A percentile compares a stretch with the other conserved stretches of the same genome.
Evolutionary conservation across 2,329 filamentous ascomycete species (phyloP).

Genomic region (Gnomoniopsis smithogilvyi): DNA sequence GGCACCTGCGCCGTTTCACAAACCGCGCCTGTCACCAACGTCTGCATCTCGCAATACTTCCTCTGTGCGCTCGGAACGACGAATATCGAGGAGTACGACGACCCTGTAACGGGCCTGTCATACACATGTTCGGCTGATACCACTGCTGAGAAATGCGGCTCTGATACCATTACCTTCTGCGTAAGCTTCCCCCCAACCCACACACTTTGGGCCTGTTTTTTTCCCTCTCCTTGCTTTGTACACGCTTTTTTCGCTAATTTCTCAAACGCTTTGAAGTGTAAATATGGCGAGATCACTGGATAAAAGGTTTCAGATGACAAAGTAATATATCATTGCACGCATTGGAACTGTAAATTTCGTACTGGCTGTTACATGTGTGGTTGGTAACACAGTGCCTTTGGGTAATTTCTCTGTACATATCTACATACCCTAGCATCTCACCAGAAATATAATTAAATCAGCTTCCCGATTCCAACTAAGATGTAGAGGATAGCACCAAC

Average conservation of each 20-base stretch:
- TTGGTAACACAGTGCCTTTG: too few species aligned
- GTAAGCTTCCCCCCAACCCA: neutral
- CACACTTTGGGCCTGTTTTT: neutral
- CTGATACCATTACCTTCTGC: conserved; percentile 4
- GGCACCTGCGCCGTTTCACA: conserved; percentile 6
- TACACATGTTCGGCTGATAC: conserved; percentile 9
- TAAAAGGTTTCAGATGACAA: too few species aligned
- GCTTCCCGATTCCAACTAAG: too few species aligned
- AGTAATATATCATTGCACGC: too few species aligned
- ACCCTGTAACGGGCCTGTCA: conserved; percentile 6
- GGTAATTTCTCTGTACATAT: too few species aligned
- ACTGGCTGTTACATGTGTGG: too few species aligned
- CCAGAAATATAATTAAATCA: too few species aligned
- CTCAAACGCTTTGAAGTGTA: too few species aligned
- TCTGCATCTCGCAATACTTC: conserved; percentile 12
- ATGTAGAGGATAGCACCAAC: too few species aligned
- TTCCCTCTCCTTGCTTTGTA: neutral
- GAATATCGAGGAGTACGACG: conserved; percentile 4
- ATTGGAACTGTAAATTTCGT: too few species aligned
- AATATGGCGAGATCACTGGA: too few species aligned
- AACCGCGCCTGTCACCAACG: conserved; percentile 1
- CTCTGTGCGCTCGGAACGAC: conserved; percentile 4
- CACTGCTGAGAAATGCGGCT: conserved; percentile 5
- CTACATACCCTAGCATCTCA: too few species aligned
- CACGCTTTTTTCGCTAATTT: neutral